These are phyloP conservation scores for Heterobasidion annosum DNA, from an alignment of 1,284 basidiomycete species.

Conservation along the genomic window DNA sequence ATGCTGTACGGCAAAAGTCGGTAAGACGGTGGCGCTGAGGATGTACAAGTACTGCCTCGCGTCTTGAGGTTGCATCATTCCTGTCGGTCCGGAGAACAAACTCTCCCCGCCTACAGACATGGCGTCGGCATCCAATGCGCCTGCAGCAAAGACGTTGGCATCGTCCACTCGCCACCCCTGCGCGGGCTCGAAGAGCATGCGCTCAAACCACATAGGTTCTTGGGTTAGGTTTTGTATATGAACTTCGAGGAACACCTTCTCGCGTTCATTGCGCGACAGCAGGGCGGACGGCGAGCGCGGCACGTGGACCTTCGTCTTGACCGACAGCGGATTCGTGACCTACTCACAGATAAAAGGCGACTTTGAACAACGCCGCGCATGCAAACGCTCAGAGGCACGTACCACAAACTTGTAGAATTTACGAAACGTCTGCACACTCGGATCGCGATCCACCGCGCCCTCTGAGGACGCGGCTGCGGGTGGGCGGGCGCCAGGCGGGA, in stretches of 20 bases:
- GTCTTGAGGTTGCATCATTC: constrained; percentile 74
- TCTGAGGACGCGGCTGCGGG: constrained; percentile 30
- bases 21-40: constrained; percentile 42
- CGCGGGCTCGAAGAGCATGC: constrained; percentile 63
- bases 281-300: constrained; percentile 65
- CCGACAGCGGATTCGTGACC: constrained; percentile 83
- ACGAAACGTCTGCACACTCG: constrained; percentile 60
- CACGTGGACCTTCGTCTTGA: constrained; percentile 82
- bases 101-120: constrained; percentile 15
- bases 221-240: constrained; percentile 81
- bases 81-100: constrained; percentile 53
- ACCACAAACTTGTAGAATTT: constrained; percentile 89
- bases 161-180: constrained; percentile 62
- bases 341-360: constrained; percentile 17
- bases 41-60: constrained; percentile 81
- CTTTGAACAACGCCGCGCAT: background rate
- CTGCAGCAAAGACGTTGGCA: constrained; percentile 28
- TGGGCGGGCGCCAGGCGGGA: constrained; percentile 42
- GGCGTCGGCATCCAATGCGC: constrained; percentile 13
- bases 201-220: constrained; percentile 70
- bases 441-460: constrained; percentile 41
- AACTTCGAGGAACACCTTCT: constrained; percentile 80
- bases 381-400: constrained; percentile 20
- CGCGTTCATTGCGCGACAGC: constrained; percentile 50
- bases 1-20: constrained; percentile 41